phyloP scores from a whole-genome alignment of 2,329 filamentous ascomycete genomes.

The Knufia petricola region DNA sequence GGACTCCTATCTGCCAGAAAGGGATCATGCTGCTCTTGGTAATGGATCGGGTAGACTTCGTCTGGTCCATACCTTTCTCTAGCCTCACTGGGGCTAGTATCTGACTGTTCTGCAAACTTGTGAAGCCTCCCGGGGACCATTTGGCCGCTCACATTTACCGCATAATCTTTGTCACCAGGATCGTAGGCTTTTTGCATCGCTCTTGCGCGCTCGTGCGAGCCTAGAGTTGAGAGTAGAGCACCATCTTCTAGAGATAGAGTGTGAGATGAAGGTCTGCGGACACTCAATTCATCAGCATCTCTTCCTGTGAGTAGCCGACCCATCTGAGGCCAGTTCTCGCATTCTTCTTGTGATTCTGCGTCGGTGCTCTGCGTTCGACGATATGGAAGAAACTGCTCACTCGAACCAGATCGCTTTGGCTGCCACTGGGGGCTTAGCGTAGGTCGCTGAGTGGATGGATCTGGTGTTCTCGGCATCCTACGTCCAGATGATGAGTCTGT shows the following conservation, averaged over 20 bases:
- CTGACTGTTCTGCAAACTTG: no score
- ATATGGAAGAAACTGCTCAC: not conserved
- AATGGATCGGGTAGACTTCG: constrained; percentile 15
- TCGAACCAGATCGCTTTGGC: not conserved
- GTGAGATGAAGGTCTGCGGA: constrained; percentile 18
- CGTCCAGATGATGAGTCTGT: constrained; percentile 15
- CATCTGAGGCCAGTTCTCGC: not conserved
- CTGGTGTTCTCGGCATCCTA: not conserved
- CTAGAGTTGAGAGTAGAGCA: constrained; percentile 14
- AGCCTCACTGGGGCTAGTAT: not conserved
- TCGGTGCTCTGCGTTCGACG: not conserved
- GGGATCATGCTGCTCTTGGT: constrained; percentile 17
- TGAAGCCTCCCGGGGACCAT: no score
- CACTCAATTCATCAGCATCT: constrained; percentile 13
- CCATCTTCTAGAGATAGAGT: constrained; percentile 18
- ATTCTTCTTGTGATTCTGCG: not conserved
- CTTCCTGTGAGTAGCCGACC: not conserved
- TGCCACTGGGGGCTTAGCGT: not conserved
- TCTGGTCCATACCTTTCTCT: constrained; percentile 16
- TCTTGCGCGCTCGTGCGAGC: constrained; percentile 8
- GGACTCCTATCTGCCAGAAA: constrained; percentile 1
- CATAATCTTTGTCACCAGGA: no score
- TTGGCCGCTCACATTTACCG: no score
- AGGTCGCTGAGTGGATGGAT: not conserved
- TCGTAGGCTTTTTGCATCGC: not conserved